Evolutionary conservation across 2,329 filamentous ascomycete genomes (phyloP), one percentile per base, ranked within the genome.

Genomic region (Exserohilum rostratum): DNA sequence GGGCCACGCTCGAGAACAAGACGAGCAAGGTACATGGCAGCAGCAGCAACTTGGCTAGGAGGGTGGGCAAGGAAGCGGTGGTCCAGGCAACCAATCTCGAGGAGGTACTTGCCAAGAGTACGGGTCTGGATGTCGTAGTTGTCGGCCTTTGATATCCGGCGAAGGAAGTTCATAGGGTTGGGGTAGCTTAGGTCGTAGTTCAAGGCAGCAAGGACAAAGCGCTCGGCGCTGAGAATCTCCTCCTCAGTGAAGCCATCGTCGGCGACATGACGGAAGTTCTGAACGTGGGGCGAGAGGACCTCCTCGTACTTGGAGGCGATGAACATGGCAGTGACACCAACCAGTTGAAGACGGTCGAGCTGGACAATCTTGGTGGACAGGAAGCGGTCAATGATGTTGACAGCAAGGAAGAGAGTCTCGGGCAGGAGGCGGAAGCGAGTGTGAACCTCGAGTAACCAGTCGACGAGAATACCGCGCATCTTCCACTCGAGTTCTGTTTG

Each of bases 121-220:
- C 95, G 90, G 57, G 93, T 96, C 77, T 97, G 91, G 70, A 98
- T 96, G 77, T 99, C 93, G 79, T 99, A 99, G 82, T 96, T 95
- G 80, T 99, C 96, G 71, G 95, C 96, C 83, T 99, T 99, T 58
- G 93, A 98, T 77, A 99, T 96, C 65, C 96, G 90, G 62, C 95
- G 91, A 57, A 99, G 86, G 81, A 99, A 99, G 84, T 99, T 99
- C 95, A 99, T 99, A 18, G 95, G 95, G 79, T 99, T 99, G 52
- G 95, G 95, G 73, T 97, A 99, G 81, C 93, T 97, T 61, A 99
- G 87, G 74, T 99, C 93, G 76, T 97, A 99, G 80, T 97, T 89
- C 58, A 99, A 85, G 5, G 92, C 92, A 63, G 87, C 86, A 47
- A 99, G 87, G 63, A 99, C 88, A 75, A 96, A 96, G 64, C 95